Base-by-base conservation (phyloP, 768 basidiomycete species). In the Lyophyllum semitale region DNA sequence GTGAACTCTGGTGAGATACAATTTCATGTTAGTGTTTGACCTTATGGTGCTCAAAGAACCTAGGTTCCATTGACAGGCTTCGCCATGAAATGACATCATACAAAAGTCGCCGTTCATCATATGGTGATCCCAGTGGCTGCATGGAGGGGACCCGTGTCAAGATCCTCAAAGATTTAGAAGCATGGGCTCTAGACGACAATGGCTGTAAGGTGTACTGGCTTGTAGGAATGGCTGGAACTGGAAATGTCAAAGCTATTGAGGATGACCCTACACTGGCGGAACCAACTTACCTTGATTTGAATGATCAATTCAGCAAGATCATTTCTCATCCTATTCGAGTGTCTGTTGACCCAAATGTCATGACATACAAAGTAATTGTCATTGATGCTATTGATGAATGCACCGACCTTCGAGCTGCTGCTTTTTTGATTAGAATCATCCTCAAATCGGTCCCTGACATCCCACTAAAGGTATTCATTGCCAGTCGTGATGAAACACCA, bases 131-230 rank as follows among this genome's bases (percentile, higher is more conserved):
- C 41, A 42, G 41, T 20, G 23, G 57, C 18, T 63, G 60, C 41
- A 45, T 58, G 35, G 35, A 40, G 4, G 55, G 48, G 20, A 61
- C 60, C 8, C 59, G 63, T 9, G 57, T 42, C 23, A 26, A 51
- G 3, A 25, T 64, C 20, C 56, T 63, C 18, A 51, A 22, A 25
- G 49, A 54, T 47, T 35, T 63, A 9, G 45, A 51, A 32, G 26
- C 27, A 6, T 68, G 59, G 33, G 77, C 73, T 13, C 75, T 74
- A 20, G 69, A 74, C 3, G 71, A 66, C 1, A 68, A 72, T 0
- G 63, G 62, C 9, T 35, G 26, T 63, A 71, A 27, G 4, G 59
- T 67, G 13, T 60, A 59, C 33, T 35, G 33, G 33, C 33, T 35
- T 35, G 29, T 67, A 60, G 60, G 66, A 18, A 55, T 58, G 38